Conservation (phyloP, 768 basidiomycete species). For the Leccinellum rugosiceps region DNA sequence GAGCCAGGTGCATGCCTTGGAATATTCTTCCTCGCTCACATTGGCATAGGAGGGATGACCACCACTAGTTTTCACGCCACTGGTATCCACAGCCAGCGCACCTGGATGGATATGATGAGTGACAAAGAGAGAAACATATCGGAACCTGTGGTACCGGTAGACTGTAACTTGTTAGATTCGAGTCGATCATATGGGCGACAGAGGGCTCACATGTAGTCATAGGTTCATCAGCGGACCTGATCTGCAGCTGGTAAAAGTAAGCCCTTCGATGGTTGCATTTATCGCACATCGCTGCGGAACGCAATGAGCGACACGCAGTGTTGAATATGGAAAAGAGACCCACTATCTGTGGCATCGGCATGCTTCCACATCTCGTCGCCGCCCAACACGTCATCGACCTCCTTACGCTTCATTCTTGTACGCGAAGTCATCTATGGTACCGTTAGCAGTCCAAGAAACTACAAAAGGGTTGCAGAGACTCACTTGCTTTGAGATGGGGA, state of each 20-base stretch:
- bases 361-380: conserved; percentile 93
- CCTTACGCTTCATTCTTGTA: conserved; percentile 81
- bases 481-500: conserved; percentile 36
- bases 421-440: conserved; percentile 82
- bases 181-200: background rate
- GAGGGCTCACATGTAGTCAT: conserved; percentile 54
- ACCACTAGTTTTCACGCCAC: conserved; percentile 62
- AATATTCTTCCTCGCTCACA: too few species aligned
- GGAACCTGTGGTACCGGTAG: conserved; percentile 47
- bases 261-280: conserved; percentile 86
- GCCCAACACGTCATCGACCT: conserved; percentile 93
- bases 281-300: conserved; percentile 47
- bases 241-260: conserved; percentile 96
- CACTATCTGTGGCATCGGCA: conserved; percentile 83
- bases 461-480: background rate
- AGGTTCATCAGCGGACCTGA: conserved; percentile 88
- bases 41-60: background rate
- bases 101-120: conserved; percentile 31
- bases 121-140: background rate
- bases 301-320: background rate
- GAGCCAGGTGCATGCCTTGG: too few species aligned
- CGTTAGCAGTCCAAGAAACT: background rate
- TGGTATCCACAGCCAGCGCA: conserved; percentile 62
- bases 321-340: conserved; percentile 7
- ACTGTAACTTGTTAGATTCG: conserved; percentile 36